Percentiles rank a stretch among this genome's conserved stretches.
phyloP scores from a whole-genome alignment of 2,329 filamentous ascomycete species.

The Aspergillus amoenus region DNA sequence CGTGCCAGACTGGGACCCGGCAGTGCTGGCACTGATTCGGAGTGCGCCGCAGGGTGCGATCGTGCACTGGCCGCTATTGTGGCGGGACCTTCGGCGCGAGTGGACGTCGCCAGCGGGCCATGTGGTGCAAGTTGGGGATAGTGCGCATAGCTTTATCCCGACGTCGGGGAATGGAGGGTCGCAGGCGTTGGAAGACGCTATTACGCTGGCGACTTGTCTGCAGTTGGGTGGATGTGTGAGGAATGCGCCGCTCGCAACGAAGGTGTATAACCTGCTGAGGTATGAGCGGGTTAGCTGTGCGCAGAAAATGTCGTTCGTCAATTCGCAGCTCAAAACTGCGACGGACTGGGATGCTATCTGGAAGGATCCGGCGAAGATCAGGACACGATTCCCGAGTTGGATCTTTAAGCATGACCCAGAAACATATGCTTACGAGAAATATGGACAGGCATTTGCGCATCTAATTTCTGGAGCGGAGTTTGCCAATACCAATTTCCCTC shows the following conservation, averaged over 20 bases:
- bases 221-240: slow-evolving; percentile 41
- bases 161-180: slow-evolving; percentile 9
- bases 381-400: slow-evolving; percentile 7
- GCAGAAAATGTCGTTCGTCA: slow-evolving; percentile 49
- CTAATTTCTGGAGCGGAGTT: slow-evolving; percentile 37
- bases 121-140: slow-evolving; percentile 14
- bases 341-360: slow-evolving; percentile 13
- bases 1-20: slow-evolving; percentile 10
- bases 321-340: slow-evolving; percentile 30
- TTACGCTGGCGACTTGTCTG: slow-evolving; percentile 36
- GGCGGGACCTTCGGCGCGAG: slow-evolving; percentile 47
- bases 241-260: slow-evolving; percentile 27
- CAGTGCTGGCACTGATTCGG: slow-evolving; percentile 16
- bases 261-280: slow-evolving; percentile 23
- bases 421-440: slow-evolving; percentile 16
- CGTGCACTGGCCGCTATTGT: slow-evolving; percentile 51
- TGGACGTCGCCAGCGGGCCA: slow-evolving; percentile 29
- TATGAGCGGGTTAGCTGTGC: slow-evolving; percentile 51
- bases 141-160: slow-evolving; percentile 14
- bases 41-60: slow-evolving; percentile 30
- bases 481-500: slow-evolving; percentile 48
- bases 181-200: slow-evolving; percentile 11
- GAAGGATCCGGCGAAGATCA: slow-evolving; percentile 5
- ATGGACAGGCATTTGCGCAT: slow-evolving; percentile 5
- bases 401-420: slow-evolving; percentile 15